phyloP scores from a whole-genome alignment of 75 land plant genomes.

The Pinus tabuliformis region DNA sequence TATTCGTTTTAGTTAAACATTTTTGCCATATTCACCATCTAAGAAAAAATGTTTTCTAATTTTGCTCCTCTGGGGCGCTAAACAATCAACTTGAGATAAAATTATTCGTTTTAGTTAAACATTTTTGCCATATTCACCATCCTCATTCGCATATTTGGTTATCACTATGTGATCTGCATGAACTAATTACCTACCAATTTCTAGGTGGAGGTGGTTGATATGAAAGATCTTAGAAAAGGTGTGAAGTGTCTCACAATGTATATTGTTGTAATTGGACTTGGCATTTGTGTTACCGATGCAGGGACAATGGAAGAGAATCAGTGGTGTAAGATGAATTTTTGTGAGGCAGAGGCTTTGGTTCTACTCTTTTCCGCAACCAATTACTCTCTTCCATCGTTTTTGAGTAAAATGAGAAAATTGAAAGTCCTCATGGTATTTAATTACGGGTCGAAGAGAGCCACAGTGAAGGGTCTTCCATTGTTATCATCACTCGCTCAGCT shows the following conservation, averaged over 20 bases:
- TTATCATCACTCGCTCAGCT: conserved; percentile 19
- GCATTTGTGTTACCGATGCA: conserved; percentile 5
- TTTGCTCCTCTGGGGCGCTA: too few species aligned
- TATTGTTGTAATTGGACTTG: not conserved
- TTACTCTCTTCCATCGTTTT: conserved; percentile 57
- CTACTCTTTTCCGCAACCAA: conserved; percentile 36
- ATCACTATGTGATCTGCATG: too few species aligned
- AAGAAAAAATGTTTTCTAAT: too few species aligned
- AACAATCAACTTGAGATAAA: too few species aligned
- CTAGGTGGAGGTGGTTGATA: too few species aligned
- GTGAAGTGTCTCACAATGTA: not conserved
- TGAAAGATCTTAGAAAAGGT: too few species aligned
- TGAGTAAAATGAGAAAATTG: conserved; percentile 39
- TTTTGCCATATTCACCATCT: too few species aligned
- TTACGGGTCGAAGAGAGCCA: conserved; percentile 11
- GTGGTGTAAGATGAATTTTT: conserved; percentile 50
- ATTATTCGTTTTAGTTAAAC: too few species aligned
- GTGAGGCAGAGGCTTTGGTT: conserved; percentile 54
- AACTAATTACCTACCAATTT: too few species aligned
- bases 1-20: too few species aligned
- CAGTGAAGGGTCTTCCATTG: not conserved
- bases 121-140: too few species aligned
- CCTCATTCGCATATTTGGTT: too few species aligned
- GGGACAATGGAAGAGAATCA: conserved; percentile 54
- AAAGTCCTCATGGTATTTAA: conserved; percentile 43